phyloP scores from a whole-genome alignment of 495 filamentous ascomycete species.

The Neurospora sp. region DNA sequence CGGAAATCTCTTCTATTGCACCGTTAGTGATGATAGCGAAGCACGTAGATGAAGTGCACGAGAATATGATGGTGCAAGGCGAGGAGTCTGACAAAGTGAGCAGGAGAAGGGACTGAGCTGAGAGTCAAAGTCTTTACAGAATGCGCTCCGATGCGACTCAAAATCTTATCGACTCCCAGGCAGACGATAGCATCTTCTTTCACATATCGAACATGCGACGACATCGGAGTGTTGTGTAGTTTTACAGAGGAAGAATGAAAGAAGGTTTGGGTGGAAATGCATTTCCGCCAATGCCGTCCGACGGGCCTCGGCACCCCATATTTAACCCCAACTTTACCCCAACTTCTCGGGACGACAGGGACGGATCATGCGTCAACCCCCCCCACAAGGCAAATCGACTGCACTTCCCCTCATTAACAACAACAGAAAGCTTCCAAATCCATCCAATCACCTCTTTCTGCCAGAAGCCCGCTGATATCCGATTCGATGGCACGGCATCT shows the following conservation, averaged over 20 bases:
- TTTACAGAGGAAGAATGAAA: background rate
- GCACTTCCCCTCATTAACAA: background rate
- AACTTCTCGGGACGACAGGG: background rate
- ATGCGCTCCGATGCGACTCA: background rate
- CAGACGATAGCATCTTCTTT: background rate
- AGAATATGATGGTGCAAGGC: background rate
- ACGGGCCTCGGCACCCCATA: background rate
- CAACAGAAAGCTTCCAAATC: background rate
- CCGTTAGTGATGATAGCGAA: background rate
- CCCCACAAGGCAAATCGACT: background rate
- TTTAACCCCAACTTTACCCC: background rate
- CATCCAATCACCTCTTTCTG: background rate
- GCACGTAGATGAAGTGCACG: background rate
- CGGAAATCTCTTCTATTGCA: background rate
- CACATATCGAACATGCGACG: background rate
- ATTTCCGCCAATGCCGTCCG: background rate
- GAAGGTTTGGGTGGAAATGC: background rate
- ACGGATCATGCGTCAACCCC: background rate
- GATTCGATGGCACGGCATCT: background rate
- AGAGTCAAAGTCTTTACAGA: background rate
- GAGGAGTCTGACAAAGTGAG: background rate
- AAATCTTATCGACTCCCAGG: background rate
- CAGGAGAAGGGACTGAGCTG: background rate
- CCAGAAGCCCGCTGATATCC: background rate
- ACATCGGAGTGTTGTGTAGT: background rate